Percentiles rank a stretch among this genome's conserved stretches.
Evolutionary conservation across 1,284 basidiomycete genomes (phyloP).

Genomic region (Ganoderma sinense): DNA sequence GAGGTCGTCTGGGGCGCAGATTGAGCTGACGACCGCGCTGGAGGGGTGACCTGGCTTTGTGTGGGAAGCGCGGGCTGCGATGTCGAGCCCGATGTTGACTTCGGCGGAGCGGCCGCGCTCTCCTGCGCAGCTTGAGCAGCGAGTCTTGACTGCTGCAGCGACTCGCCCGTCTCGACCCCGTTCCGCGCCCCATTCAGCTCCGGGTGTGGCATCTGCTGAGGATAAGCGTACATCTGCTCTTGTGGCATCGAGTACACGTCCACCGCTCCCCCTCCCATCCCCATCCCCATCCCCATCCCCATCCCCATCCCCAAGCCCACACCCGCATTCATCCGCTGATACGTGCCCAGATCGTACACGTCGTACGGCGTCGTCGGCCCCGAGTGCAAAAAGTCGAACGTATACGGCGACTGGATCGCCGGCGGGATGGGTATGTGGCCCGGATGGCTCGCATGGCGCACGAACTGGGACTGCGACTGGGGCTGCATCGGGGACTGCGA

Average conservation of each 20-base stretch:
- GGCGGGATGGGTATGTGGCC: conserved; percentile 44
- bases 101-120: not conserved
- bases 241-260: not conserved
- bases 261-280: conserved; percentile 5
- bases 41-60: conserved; percentile 3
- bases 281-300: conserved; percentile 8
- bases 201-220: not conserved
- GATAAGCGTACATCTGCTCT: conserved; percentile 10
- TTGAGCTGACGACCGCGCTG: conserved; percentile 11
- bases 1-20: conserved; percentile 11
- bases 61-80: not conserved
- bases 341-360: conserved; percentile 38
- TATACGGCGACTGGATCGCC: conserved; percentile 35
- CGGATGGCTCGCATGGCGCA: conserved; percentile 20
- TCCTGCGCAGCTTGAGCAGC: not conserved
- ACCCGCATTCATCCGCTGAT: conserved; percentile 31
- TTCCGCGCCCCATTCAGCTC: not conserved
- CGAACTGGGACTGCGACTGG: not conserved
- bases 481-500: conserved; percentile 12
- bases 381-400: conserved; percentile 45
- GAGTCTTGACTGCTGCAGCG: not conserved
- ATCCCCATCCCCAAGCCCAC: conserved; percentile 4
- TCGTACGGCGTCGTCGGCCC: conserved; percentile 52
- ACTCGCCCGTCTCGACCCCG: not conserved
- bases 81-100: not conserved